Conservation (phyloP, 768 basidiomycete genomes). For the Cytidiella melzeri region DNA sequence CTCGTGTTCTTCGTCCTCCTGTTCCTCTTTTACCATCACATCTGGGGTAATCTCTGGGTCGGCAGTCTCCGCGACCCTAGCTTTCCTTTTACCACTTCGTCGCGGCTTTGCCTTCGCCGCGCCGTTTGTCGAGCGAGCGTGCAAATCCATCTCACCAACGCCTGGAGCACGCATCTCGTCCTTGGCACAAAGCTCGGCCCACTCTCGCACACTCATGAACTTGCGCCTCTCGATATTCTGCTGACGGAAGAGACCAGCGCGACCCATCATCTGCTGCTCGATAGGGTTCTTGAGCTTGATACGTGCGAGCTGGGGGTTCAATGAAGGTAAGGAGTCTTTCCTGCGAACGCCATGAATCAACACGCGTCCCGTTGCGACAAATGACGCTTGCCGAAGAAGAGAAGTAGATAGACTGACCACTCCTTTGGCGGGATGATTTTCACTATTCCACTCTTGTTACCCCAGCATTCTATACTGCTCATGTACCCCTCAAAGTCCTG, state of each 20-base stretch:
- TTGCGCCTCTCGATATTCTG: conserved; percentile 88
- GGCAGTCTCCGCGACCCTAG: conserved; percentile 35
- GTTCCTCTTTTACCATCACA: conserved; percentile 44
- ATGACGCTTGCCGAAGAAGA: conserved; percentile 2
- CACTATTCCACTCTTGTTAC: conserved; percentile 83
- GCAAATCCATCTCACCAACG: conserved; percentile 58
- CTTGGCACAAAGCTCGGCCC: conserved; percentile 70
- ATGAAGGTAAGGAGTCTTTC: conserved; percentile 65
- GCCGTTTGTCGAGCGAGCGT: conserved; percentile 35
- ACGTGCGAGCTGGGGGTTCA: conserved; percentile 60
- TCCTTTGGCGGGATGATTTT: conserved; percentile 94
- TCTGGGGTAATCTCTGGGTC: conserved; percentile 34
- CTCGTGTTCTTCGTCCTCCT: conserved; percentile 33
- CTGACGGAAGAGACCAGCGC: conserved; percentile 80
- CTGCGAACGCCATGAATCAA: conserved; percentile 30
- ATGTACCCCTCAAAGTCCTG: conserved; percentile 89
- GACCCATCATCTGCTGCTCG: conserved; percentile 88
- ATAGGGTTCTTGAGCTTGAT: conserved; percentile 88
- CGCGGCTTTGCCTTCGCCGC: conserved; percentile 31
- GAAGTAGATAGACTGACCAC: conserved; percentile 52
- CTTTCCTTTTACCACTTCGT: conserved; percentile 36
- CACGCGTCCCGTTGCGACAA: conserved; percentile 13
- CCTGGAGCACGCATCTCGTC: conserved; percentile 72
- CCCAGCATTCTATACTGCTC: conserved; percentile 85
- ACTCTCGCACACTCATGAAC: conserved; percentile 80